Base-by-base conservation (phyloP, 441 rosid species). In the Erodium trifolium region DNA sequence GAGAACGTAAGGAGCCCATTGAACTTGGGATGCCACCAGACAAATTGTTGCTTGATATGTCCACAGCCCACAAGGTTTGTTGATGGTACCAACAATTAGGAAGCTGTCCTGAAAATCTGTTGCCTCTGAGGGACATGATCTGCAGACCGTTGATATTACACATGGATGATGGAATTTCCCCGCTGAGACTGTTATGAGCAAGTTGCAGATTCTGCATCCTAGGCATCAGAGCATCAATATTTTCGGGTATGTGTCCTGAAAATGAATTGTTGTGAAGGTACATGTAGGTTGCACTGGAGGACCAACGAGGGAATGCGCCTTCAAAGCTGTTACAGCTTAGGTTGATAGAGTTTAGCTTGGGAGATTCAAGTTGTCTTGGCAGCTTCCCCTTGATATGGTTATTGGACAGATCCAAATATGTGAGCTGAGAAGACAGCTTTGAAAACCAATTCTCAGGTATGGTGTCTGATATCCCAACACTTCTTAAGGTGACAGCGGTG, bases 211-310 rank as follows among this genome's bases (percentile, higher is more conserved):
- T 79, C 66, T 59, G 59, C 66, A 89, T 67, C 69, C 77, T 70
- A 10, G 90, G 90, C 89, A 84, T 85, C 68, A 84, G 79, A 43
- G 55, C 73, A 47, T 74, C 69, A 4, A 84, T 82, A 34, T 84
- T 81, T 51, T 51, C 72, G 5, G 88, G 89, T 66, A 86, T 67
- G 29, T 77, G 60, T 27, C 90, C 93, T 0, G 86, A 84, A 80
- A 88, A 83, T 18, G 73, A 75, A 78, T 86, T 88, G 66, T 72
- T 78, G 31, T 82, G 73, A 65, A 88, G 88, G 70, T 71, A 77
- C 12, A 86, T 31, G 45, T 72, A 73, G 1, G 80, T 75, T 69
- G 87, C 86, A 73, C 78, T 84, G 53, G 80, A 76, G 59, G 84
- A 82, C 90, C 87, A 82, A 31, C 41, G 41, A 34, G 84, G 85